These are phyloP conservation scores for Triticum turgidum DNA, from an alignment of 176 grass and related monocot genomes.

Conservation along the genomic window DNA sequence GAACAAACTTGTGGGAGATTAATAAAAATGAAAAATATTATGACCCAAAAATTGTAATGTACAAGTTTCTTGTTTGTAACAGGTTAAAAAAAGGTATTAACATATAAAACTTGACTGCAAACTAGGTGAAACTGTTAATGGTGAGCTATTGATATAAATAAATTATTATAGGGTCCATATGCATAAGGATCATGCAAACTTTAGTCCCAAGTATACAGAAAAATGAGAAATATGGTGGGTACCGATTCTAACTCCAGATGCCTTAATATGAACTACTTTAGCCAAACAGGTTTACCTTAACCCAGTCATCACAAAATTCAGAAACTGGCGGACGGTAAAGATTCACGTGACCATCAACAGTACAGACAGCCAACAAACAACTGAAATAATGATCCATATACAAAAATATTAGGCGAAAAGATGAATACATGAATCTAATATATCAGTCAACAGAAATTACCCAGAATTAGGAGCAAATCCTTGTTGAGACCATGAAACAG, in stretches of 20 bases:
- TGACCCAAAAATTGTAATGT: background rate
- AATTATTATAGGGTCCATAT: background rate
- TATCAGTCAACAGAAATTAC: slow-evolving; percentile 30
- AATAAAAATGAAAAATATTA: slow-evolving; percentile 12
- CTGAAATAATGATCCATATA: slow-evolving; percentile 33
- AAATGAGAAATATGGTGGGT: slow-evolving; percentile 6
- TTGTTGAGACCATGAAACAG: slow-evolving; percentile 83
- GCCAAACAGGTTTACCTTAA: slow-evolving; percentile 53
- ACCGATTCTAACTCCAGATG: slow-evolving; percentile 1
- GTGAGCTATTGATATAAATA: slow-evolving; percentile 5
- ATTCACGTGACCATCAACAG: slow-evolving; percentile 66
- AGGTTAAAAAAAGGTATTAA: slow-evolving; percentile 7
- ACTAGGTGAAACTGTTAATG: background rate
- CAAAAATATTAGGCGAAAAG: background rate
- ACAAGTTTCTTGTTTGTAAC: slow-evolving; percentile 15
- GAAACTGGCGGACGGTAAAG: slow-evolving; percentile 63
- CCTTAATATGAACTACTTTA: slow-evolving; percentile 1
- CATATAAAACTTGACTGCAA: background rate
- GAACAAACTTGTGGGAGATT: background rate
- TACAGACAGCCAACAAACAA: slow-evolving; percentile 83
- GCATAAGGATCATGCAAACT: background rate
- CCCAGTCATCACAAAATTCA: slow-evolving; percentile 82
- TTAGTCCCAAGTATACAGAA: slow-evolving; percentile 12
- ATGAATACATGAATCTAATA: slow-evolving; percentile 3
- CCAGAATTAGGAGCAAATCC: slow-evolving; percentile 82